Evolutionary conservation across 345 rosid species (phyloP).

Genomic region (Sonneratia caseolaris): DNA sequence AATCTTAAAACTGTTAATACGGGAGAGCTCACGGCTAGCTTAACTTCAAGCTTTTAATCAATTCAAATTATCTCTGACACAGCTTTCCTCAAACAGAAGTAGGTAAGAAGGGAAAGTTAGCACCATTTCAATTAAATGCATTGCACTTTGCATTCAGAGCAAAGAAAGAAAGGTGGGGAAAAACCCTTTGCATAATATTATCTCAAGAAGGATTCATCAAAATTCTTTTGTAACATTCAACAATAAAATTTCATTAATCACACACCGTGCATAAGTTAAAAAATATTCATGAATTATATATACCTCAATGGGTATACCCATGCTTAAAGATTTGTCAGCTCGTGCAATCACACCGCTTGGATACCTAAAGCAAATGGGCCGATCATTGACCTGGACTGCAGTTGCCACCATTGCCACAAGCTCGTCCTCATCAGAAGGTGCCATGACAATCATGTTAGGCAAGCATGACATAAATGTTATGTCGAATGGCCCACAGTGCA

Average conservation of each 20-base stretch:
- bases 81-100: not conserved
- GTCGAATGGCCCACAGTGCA: constrained; percentile 80
- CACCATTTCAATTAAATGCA: not conserved
- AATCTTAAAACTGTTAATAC: too few species aligned
- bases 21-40: too few species aligned
- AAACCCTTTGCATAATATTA: constrained; percentile 5
- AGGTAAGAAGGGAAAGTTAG: not conserved
- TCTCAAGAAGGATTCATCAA: not conserved
- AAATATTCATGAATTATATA: not conserved
- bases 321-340: constrained; percentile 27
- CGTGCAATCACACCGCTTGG: constrained; percentile 68
- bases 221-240: too few species aligned
- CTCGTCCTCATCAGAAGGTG: constrained; percentile 84
- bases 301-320: constrained; percentile 74
- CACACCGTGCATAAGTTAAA: too few species aligned
- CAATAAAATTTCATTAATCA: too few species aligned
- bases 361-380: constrained; percentile 79
- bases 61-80: not conserved
- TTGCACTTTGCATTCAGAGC: too few species aligned
- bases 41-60: too few species aligned
- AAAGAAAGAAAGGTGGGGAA: not conserved
- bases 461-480: constrained; percentile 89
- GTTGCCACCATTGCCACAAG: constrained; percentile 87
- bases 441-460: constrained; percentile 98
- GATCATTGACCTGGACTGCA: constrained; percentile 58